phyloP scores from a whole-genome alignment of 2,329 filamentous ascomycete genomes.

The Dactylellina cionopaga region DNA sequence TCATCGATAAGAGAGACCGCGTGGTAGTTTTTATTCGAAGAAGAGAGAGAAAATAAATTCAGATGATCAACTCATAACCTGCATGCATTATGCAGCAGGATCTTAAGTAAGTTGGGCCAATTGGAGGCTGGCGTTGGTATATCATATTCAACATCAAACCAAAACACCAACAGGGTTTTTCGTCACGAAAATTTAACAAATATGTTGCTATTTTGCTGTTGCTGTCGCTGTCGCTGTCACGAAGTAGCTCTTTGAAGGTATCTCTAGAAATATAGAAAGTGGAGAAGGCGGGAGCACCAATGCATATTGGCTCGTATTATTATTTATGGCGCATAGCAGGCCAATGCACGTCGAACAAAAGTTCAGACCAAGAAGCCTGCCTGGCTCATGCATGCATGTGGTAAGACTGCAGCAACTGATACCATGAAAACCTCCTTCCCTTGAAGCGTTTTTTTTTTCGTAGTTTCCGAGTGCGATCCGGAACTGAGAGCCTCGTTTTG shows the following conservation, averaged over 20 bases:
- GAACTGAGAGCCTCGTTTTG: conserved; percentile 45
- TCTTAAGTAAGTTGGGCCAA: conserved; percentile 31
- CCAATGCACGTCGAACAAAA: conserved; percentile 7
- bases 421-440: neutral
- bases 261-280: conserved; percentile 18
- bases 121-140: conserved; percentile 4
- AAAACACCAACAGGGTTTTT: conserved; percentile 24
- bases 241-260: conserved; percentile 5
- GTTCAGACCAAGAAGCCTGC: conserved; percentile 33
- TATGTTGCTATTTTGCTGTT: conserved; percentile 40
- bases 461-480: conserved; percentile 41
- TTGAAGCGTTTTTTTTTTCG: conserved; percentile 15
- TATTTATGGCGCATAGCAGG: conserved; percentile 17
- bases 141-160: conserved; percentile 43
- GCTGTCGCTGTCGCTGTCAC: conserved; percentile 9
- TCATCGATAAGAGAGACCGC: too few relatives aligned
- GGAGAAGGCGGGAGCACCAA: conserved; percentile 46
- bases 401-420: conserved; percentile 34
- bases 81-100: conserved; percentile 52
- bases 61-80: conserved; percentile 48
- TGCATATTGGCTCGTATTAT: conserved; percentile 51
- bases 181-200: conserved; percentile 3
- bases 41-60: conserved; percentile 21
- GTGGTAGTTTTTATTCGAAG: neutral
- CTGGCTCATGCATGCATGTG: conserved; percentile 34